Conservation (phyloP, 108 stramenopile genomes). For the Fragilaria crotonensis region DNA sequence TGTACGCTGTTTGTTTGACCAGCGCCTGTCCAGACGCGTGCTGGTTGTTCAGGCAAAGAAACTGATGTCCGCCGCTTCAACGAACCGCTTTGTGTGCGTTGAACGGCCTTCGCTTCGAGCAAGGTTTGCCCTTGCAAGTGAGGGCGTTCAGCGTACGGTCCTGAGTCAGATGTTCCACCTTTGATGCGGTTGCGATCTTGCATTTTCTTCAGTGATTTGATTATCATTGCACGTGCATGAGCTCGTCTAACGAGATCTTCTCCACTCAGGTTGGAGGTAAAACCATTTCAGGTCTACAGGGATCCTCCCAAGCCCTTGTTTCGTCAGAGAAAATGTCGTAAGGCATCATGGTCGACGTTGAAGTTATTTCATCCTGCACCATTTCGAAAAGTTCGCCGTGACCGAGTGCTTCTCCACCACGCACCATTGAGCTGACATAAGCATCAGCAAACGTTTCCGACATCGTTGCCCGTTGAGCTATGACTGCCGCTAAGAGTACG, state of each 20-base stretch:
- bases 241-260: conserved; percentile 64
- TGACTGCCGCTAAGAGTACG: conserved; percentile 54
- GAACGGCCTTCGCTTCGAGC: conserved; percentile 9
- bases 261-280: conserved; percentile 44
- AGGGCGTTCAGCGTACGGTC: conserved; percentile 58
- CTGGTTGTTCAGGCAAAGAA: too few species aligned
- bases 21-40: conserved; percentile 61
- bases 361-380: conserved; percentile 59
- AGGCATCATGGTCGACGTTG: conserved; percentile 71
- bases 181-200: conserved; percentile 70
- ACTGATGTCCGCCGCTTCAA: too few species aligned
- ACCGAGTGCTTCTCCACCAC: conserved; percentile 75
- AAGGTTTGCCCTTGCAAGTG: too few species aligned
- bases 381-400: conserved; percentile 76
- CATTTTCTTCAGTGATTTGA: conserved; percentile 74
- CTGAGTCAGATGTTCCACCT: conserved; percentile 58
- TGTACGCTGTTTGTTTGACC: conserved; percentile 34
- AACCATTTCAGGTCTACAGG: conserved; percentile 57
- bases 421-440: conserved; percentile 70
- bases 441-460: conserved; percentile 75
- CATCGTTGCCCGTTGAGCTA: conserved; percentile 62
- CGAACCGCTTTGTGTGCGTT: conserved; percentile 1
- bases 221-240: conserved; percentile 71
- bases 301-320: conserved; percentile 76
- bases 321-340: conserved; percentile 77